phyloP scores from a whole-genome alignment of 129 eudicot species.

The Heracleum sosnowskyi region DNA sequence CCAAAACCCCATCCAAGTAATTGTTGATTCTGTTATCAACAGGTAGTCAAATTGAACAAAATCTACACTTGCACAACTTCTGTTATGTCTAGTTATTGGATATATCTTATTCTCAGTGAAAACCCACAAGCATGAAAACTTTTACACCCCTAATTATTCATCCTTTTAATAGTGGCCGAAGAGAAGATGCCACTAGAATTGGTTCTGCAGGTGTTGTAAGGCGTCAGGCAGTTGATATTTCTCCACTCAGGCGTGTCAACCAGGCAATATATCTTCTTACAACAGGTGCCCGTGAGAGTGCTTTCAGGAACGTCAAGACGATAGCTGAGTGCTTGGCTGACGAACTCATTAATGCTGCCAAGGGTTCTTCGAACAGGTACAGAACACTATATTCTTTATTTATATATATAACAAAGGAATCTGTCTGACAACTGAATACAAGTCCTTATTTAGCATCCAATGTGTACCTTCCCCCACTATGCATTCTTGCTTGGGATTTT shows the following conservation, averaged over 20 bases:
- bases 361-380: constrained; percentile 77
- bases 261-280: constrained; percentile 42
- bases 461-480: too few relatives aligned
- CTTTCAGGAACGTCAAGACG: constrained; percentile 64
- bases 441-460: too few relatives aligned
- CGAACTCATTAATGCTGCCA: constrained; percentile 81
- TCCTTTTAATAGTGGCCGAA: constrained; percentile 23
- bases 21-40: constrained; percentile 80
- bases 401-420: too few relatives aligned
- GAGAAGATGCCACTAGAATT: constrained; percentile 41
- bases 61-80: too few relatives aligned
- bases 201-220: constrained; percentile 46
- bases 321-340: constrained; percentile 84
- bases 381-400: too few relatives aligned
- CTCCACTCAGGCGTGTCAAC: constrained; percentile 37
- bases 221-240: constrained; percentile 42
- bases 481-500: too few relatives aligned
- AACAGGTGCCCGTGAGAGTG: constrained; percentile 51
- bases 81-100: too few relatives aligned
- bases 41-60: constrained; percentile 24
- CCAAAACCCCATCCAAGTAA: constrained; percentile 67
- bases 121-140: too few relatives aligned
- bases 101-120: too few relatives aligned
- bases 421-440: too few relatives aligned
- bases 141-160: too few relatives aligned